Evolutionary conservation across 805 yeast species (phyloP).

Genomic region (Brettanomyces bruxellensis): DNA sequence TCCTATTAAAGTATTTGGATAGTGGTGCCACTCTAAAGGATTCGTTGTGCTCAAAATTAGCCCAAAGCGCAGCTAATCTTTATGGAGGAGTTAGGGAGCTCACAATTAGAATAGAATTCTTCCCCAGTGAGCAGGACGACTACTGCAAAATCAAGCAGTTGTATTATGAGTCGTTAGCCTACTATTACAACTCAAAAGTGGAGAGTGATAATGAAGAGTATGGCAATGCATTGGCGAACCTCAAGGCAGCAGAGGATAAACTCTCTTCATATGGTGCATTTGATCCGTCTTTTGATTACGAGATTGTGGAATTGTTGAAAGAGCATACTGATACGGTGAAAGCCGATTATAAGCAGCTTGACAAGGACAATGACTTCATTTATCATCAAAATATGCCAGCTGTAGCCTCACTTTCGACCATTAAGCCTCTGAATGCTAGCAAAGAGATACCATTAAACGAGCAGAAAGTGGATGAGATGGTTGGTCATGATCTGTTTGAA

Average conservation of each 20-base stretch:
- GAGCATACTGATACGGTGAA: slow-evolving; percentile 12
- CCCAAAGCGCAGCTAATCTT: slow-evolving; percentile 48
- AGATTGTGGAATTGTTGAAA: slow-evolving; percentile 23
- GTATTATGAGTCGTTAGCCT: slow-evolving; percentile 52
- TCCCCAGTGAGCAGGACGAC: slow-evolving; percentile 39
- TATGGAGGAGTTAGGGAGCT: slow-evolving; percentile 45
- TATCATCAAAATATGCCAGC: slow-evolving; percentile 75
- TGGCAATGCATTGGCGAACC: slow-evolving; percentile 66
- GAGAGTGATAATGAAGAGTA: slow-evolving; percentile 47
- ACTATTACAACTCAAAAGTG: slow-evolving; percentile 47
- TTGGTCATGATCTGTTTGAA: slow-evolving; percentile 54
- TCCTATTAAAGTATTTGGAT: slow-evolving; percentile 53
- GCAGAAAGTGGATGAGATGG: slow-evolving; percentile 36
- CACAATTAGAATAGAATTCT: slow-evolving; percentile 25
- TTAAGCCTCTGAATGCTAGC: slow-evolving; percentile 62
- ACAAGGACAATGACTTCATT: slow-evolving; percentile 82
- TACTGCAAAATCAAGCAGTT: slow-evolving; percentile 41
- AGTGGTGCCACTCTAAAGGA: slow-evolving; percentile 38
- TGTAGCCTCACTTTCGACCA: slow-evolving; percentile 47
- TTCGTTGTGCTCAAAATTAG: slow-evolving; percentile 66
- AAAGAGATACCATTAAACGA: slow-evolving; percentile 45
- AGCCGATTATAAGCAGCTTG: slow-evolving; percentile 30
- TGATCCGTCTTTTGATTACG: slow-evolving; percentile 15
- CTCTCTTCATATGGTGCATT: slow-evolving; percentile 15
- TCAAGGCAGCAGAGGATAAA: slow-evolving; percentile 30